Base-by-base conservation (phyloP, 331 rosid species). In the Malus hybrid region DNA sequence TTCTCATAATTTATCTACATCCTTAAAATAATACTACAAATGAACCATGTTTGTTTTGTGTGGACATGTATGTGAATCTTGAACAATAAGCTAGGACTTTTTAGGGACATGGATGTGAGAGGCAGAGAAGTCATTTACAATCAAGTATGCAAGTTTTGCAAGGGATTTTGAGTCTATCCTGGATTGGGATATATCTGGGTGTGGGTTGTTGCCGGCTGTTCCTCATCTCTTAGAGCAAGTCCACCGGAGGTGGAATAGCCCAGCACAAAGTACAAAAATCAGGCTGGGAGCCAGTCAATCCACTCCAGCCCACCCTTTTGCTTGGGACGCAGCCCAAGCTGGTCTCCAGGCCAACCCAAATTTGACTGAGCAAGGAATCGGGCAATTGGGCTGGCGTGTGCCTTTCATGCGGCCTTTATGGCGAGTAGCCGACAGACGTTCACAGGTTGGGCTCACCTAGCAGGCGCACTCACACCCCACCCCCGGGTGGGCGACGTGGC, bases 171-270 rank as follows among this genome's bases (percentile, higher is more conserved):
- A 77, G 77, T 28, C 71, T 67, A 75, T 78, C 85, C 56, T 78
- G 78, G 73, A 75, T 80, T 12, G 72, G 80, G 83, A 80, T 52
- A 74, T 74, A 71, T 74, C 83, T 54, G 80, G 78, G 71, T 48
- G 80, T 73, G 80, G 81, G 44, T 73, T 81, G 62, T 67, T 66
- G 75, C 32, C 36, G 46, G 73, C 50, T 85, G 81, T 63, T 83
- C 87, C 89, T 76, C 83, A 76, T 80, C 86, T 79, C 46, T 24
- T 24, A 36, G 39, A 34, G 39, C 39, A 7, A 2, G 1, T 34
- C 10, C 39, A 34, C 10, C 39, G 10, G 10, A 34, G 39, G 9
- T 6, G 7, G 7, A 34, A 34, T 2, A 34, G 39, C 9, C 39
- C 39, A 34, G 39, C 39, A 34, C 39, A 9, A 2, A 6, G 39